Conservation (phyloP, 1,139 yeast genomes). For the Scheffersomyces titani region DNA sequence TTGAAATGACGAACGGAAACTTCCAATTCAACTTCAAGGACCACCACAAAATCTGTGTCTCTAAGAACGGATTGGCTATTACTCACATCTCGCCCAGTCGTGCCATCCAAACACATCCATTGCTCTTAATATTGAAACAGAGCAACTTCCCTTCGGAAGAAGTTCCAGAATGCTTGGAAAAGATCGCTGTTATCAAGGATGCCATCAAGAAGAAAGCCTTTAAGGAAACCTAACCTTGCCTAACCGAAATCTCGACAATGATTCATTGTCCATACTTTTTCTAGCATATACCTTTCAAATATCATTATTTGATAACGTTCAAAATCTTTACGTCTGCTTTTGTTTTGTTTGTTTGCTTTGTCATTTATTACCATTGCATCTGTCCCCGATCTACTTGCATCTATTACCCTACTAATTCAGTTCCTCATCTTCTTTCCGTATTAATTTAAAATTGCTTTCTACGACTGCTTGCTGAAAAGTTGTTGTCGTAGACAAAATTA, state of each 20-base stretch:
- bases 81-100: conserved; percentile 83
- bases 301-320: neutral
- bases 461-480: neutral
- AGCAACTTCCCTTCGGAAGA: conserved; percentile 60
- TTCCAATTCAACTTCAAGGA: conserved; percentile 94
- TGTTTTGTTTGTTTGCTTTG: neutral
- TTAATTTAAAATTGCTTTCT: neutral
- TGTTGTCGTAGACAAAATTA: neutral
- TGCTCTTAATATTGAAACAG: conserved; percentile 58
- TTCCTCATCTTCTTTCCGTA: conserved; percentile 1
- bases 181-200: conserved; percentile 37
- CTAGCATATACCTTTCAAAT: neutral
- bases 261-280: neutral
- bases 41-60: conserved; percentile 84
- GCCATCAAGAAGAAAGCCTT: conserved; percentile 46
- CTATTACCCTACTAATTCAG: neutral
- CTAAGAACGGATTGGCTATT: conserved; percentile 72
- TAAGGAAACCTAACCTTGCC: conserved; percentile 19
- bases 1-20: conserved; percentile 89
- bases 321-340: neutral
- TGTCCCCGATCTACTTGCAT: neutral
- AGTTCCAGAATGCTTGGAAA: conserved; percentile 54
- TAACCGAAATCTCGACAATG: neutral
- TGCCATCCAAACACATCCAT: conserved; percentile 68
- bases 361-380: neutral